phyloP scores from a whole-genome alignment of 768 basidiomycete genomes.

The Mrakia blollopis region DNA sequence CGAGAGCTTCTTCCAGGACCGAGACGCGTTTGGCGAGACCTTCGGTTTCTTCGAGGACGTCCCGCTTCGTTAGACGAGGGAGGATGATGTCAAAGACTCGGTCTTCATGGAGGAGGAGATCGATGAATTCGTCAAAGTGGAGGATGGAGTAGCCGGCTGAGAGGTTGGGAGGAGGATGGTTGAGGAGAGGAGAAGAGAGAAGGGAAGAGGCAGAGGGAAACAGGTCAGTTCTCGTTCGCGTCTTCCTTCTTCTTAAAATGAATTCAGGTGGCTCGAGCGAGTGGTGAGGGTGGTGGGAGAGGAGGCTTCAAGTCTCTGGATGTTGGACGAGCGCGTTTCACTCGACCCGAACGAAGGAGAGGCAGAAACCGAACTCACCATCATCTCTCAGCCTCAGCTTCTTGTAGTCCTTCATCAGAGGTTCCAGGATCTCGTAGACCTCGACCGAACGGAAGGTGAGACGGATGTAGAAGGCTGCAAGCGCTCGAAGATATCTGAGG shows the following conservation, averaged over 20 bases:
- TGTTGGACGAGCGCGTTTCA: too few species aligned
- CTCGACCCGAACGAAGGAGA: too few species aligned
- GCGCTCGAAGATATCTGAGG: constrained; percentile 79
- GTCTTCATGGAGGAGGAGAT: constrained; percentile 77
- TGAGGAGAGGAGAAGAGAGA: background rate
- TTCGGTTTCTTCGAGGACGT: constrained; percentile 83
- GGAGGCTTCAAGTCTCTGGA: too few species aligned
- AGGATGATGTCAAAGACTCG: constrained; percentile 94
- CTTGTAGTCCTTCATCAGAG: constrained; percentile 85
- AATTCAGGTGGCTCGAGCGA: too few species aligned
- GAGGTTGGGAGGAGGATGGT: background rate
- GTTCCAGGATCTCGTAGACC: constrained; percentile 89
- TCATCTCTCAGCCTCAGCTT: constrained; percentile 77
- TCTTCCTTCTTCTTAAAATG: too few species aligned
- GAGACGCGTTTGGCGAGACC: constrained; percentile 82
- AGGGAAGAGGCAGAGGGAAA: too few species aligned
- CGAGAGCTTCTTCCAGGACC: constrained; percentile 52
- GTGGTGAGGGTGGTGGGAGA: too few species aligned
- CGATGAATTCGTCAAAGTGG: constrained; percentile 87
- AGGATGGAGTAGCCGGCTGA: constrained; percentile 79
- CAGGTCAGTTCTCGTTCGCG: too few species aligned
- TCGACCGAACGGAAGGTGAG: constrained; percentile 88
- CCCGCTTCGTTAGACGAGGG: constrained; percentile 78
- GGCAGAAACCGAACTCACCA: constrained; percentile 51
- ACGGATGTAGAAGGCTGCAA: constrained; percentile 89